Conservation (phyloP, 164 flowering plant genomes). For the Aristolochia contorta region DNA sequence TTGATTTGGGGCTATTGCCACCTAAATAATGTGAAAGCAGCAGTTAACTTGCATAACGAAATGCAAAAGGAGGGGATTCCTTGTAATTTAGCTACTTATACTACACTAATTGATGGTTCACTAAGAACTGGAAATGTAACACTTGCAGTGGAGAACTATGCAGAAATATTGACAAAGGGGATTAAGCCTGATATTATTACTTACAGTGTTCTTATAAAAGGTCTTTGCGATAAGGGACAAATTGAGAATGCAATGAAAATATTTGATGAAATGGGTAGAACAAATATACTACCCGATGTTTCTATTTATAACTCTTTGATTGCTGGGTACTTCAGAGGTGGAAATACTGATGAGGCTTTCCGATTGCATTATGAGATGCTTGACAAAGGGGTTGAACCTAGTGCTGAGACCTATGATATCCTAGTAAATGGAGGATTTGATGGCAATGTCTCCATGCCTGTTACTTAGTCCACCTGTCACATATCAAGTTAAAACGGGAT, state of each 20-base stretch:
- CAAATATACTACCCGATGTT: slow-evolving; percentile 32
- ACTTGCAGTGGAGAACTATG: slow-evolving; percentile 41
- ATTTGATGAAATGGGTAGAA: slow-evolving; percentile 51
- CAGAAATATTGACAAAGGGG: slow-evolving; percentile 54
- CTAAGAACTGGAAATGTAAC: slow-evolving; percentile 40
- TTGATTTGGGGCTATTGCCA: slow-evolving; percentile 60
- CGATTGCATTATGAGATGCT: slow-evolving; percentile 77
- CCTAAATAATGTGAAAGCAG: slow-evolving; percentile 47
- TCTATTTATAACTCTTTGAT: slow-evolving; percentile 52
- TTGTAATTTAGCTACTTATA: slow-evolving; percentile 52
- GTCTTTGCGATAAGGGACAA: slow-evolving; percentile 56
- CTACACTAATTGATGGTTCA: slow-evolving; percentile 59
- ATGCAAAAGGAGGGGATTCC: slow-evolving; percentile 47
- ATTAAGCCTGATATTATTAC: slow-evolving; percentile 43
- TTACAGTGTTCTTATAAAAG: slow-evolving; percentile 41
- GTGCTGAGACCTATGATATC: slow-evolving; percentile 53
- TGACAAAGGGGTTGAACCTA: slow-evolving; percentile 63
- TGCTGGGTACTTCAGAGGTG: slow-evolving; percentile 56
- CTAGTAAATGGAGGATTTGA: slow-evolving; percentile 41
- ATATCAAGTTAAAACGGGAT: too few relatives aligned
- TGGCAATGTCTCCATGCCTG: slow-evolving; percentile 6
- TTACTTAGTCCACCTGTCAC: neutral
- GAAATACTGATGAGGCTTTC: slow-evolving; percentile 67
- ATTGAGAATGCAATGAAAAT: slow-evolving; percentile 46
- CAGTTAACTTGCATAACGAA: slow-evolving; percentile 35